Base-by-base conservation (phyloP, 352 stramenopile species). In the Plasmopara muralis region DNA sequence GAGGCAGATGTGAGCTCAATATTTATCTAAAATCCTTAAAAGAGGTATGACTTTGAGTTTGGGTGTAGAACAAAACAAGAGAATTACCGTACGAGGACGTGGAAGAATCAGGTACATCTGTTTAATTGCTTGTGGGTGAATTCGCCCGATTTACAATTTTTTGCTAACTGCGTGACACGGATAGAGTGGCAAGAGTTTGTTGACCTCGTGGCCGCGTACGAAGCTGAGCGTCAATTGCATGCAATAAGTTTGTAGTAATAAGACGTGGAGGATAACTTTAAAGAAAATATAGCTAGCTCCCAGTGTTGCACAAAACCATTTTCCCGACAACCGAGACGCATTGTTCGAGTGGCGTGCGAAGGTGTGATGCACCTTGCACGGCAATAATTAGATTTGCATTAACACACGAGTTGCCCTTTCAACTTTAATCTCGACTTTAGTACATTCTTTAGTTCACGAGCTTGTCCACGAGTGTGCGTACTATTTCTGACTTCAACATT, bases 101-200 rank as follows among this genome's bases (percentile, higher is more conserved):
- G 10, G 62, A 64, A 52, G 49, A 61, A 39, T 16, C 34, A 57
- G 56, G 60, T 60, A 20, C 35, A 38, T 45, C 18, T 35, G 12
- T 6, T 9, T 18, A 9, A 7, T 6, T 20, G 20, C 20, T 15
- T 14, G 20, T 39, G 10, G 0, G 28, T 10, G 16, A 9, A 9
- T 29, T 40, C 20, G n/a, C n/a, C n/a, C n/a, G 7, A 18, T 14
- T n/a, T 12, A 39, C 31, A 35, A 25, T 35, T 12, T 35, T 5
- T 35, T 12, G 18, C 34, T 47, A 29, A 52, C 34, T 14, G 12
- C 14, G 37, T 49, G 30, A 16, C 20, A 1, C 46, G 16, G 18
- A 37, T 42, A 78, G 72, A 82, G 29, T 81, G 68, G 68, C 41
- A 41, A 12, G 75, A 86, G 49, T 83, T 86, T 54, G 55, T 84